Conservation (phyloP, 306 rosid species). For the Dryas alaskensis region DNA sequence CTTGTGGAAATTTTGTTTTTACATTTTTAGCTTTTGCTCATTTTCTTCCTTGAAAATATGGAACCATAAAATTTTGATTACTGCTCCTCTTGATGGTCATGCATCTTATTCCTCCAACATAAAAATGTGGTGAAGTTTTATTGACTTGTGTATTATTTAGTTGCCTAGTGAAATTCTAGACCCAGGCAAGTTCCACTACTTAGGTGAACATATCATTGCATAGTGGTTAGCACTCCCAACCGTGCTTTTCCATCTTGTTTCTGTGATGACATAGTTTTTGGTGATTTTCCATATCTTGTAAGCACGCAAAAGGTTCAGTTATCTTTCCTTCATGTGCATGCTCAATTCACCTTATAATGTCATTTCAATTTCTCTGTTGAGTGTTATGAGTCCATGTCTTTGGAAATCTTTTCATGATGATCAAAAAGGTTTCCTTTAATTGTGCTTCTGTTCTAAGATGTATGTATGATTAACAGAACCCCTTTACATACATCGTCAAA, state of each 20-base stretch:
- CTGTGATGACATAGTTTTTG: background rate
- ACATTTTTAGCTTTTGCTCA: background rate
- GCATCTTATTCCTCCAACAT: background rate
- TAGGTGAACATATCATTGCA: background rate
- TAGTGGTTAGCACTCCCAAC: background rate
- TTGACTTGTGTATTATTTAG: background rate
- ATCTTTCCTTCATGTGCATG: background rate
- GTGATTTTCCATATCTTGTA: background rate
- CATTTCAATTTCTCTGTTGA: background rate
- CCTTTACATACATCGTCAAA: constrained; percentile 92
- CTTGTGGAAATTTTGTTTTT: background rate
- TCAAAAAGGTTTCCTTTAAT: constrained; percentile 7
- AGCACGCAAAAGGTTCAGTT: background rate
- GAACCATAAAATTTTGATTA: background rate
- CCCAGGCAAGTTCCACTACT: background rate
- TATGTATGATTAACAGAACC: constrained; percentile 63
- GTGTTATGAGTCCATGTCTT: background rate
- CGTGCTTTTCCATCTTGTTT: background rate
- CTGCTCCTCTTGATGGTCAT: background rate
- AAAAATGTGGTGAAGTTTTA: background rate
- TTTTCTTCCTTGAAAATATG: background rate
- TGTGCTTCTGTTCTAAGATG: constrained; percentile 24
- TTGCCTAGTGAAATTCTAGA: background rate
- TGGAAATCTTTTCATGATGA: constrained; percentile 13
- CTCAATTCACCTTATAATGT: background rate